Evolutionary conservation across 2,329 filamentous ascomycete genomes (phyloP), one percentile per base, ranked within the genome.

Genomic region (Botryosphaeria agaves): DNA sequence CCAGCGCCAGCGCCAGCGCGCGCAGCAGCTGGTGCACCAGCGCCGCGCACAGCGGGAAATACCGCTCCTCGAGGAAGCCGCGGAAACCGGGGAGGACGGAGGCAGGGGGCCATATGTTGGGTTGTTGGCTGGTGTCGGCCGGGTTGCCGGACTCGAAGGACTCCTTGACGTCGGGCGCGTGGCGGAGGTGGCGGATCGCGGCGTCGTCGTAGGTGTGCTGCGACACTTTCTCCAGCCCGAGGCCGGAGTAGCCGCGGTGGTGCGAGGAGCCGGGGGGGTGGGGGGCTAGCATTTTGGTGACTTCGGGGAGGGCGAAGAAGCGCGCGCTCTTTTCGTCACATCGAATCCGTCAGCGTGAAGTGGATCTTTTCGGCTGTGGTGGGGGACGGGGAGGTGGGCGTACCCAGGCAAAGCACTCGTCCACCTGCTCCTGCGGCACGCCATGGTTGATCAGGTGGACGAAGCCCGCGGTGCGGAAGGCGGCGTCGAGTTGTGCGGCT

Each of bases 21-120:
- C 36, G 20, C 5, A 53, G 41, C 14, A 55, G 31, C 3, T 19
- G 18, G 31, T 50, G 43, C 2, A 49, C 33, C 1, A 53, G 33
- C 2, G 14, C 7, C 3, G 32, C 18, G 32, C 45, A 46, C 11
- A 26, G 14, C 3, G 28, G n/a, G 32, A 51, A 51, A 36, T 32
- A 36, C 4, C n/a, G n/a, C n/a, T n/a, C 15, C 16, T 36, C 29
- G 28, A 34, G 35, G 25, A 28, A 18, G 5, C 35, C 20, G 11
- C 51, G 50, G 37, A 64, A 66, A 3, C 52, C 53, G 0, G 60
- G 59, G 1, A 65, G 47, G 1, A 51, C 48, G 4, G 51, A 42
- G 4, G 63, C 56, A 1, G 59, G 58, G 1, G 62, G 43, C 61
- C 61, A 61, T 31, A 57, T 52, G 38, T 59, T 61, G 7, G 50